These are phyloP conservation scores for Entrophospora sp. DNA, from an alignment of 192 early-diverging fungal genomes.

Conservation along the genomic window DNA sequence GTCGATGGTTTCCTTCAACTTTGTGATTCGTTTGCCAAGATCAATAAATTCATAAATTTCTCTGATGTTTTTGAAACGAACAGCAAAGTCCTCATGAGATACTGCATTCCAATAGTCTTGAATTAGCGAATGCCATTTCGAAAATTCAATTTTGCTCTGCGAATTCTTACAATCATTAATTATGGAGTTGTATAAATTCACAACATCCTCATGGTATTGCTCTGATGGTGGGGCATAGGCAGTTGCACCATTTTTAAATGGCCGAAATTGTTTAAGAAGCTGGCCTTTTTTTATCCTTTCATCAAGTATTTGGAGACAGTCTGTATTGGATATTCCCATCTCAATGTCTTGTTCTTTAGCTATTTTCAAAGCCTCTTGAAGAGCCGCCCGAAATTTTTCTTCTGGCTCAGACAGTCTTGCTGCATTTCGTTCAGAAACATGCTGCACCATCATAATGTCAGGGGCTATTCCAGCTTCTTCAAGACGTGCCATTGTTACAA, in stretches of 20 bases:
- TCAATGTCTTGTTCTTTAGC: conserved; percentile 4
- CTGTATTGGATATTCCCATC: neutral
- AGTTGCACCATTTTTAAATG: conserved; percentile 18
- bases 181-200: conserved; percentile 7
- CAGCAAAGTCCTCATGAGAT: conserved; percentile 7
- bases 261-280: conserved; percentile 18
- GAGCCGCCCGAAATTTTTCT: conserved; percentile 7
- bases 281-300: conserved; percentile 10
- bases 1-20: conserved; percentile 15
- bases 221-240: conserved; percentile 17
- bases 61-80: conserved; percentile 18
- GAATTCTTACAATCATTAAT: conserved; percentile 6
- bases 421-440: neutral
- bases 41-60: conserved; percentile 20
- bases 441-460: conserved; percentile 16
- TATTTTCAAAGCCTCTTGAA: conserved; percentile 1
- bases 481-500: conserved; percentile 19
- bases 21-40: conserved; percentile 6
- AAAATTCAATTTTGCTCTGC: conserved; percentile 12
- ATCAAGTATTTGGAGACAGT: conserved; percentile 12
- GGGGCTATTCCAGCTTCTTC: conserved; percentile 8
- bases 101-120: neutral
- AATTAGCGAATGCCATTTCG: neutral
- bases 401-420: neutral
- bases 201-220: conserved; percentile 20